Base-by-base conservation (phyloP, 306 rosid genomes). In the Hippophae rhamnoides region DNA sequence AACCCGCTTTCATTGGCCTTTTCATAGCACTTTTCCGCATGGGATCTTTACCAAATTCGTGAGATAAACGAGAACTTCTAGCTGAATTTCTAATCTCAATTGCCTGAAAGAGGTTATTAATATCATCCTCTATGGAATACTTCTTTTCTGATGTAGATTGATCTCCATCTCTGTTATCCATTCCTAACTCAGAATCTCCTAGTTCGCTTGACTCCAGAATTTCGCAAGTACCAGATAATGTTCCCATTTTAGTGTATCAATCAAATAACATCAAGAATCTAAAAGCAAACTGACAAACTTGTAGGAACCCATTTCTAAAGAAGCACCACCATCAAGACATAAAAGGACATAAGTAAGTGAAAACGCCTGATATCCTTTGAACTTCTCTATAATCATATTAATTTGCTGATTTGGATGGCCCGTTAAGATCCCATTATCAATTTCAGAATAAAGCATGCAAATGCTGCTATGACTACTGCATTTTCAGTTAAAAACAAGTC, bases 91-190 rank as follows among this genome's bases (percentile, higher is more conserved):
- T 82, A 56, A 76, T 60, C 47, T 88, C 88, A 76, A 92, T 88
- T 44, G 89, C 84, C 79, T 85, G 93, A 77, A 92, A 92, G 69
- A 92, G 93, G 56, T 83, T 81, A 43, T 92, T 79, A 13, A 92
- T 92, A 64, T 92, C 96, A 78, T 83, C 96, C 84, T 87, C 93
- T 13, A 92, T 84, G 0, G 95, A 92, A 80, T 71, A 85, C 73
- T 58, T 78, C 61, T 75, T 83, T 61, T 70, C 66, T 42, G 65
- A 60, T 43, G 67, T 60, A 69, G 72, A 71, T 60, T 74, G 70
- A 43, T 79, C 75, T 69, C 76, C 92, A 25, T 76, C 77, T 63
- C 77, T 77, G 72, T 70, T 78, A 51, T 69, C 71, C 69, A 38
- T 63, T 75, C 56, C 60, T 10, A 64, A 69, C 63, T 81, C 89